Percentiles rank a stretch among this genome's conserved stretches.
Conservation (phyloP, 2,329 filamentous ascomycete genomes). For the Cryoendolithus antarcticus region DNA sequence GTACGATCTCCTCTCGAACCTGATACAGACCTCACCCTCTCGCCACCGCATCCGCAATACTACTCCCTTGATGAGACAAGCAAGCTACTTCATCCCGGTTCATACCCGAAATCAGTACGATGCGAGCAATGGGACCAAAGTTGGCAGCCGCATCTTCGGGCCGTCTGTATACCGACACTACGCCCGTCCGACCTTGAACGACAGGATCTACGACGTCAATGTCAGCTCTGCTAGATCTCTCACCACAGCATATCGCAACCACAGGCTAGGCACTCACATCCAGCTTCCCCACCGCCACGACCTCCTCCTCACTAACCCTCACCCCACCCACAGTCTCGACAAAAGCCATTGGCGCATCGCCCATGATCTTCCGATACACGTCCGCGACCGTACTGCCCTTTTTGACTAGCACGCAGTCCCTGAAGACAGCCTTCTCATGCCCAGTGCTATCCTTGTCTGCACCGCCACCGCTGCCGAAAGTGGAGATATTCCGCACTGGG, state of each 20-base stretch:
- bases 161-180: slow-evolving; percentile 9
- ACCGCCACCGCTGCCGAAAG: slow-evolving; percentile 52
- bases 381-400: slow-evolving; percentile 80
- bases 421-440: slow-evolving; percentile 53
- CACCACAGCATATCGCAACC: no score
- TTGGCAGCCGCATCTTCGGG: no score
- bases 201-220: slow-evolving; percentile 52
- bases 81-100: no score
- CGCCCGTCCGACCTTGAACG: slow-evolving; percentile 72
- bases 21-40: no score
- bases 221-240: neutral
- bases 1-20: no score
- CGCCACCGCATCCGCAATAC: no score
- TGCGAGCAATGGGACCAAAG: no score
- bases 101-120: no score
- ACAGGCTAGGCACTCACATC: slow-evolving; percentile 66
- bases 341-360: slow-evolving; percentile 87
- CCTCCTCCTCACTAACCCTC: slow-evolving; percentile 78
- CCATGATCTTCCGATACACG: slow-evolving; percentile 88
- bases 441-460: slow-evolving; percentile 45
- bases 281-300: slow-evolving; percentile 81
- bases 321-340: slow-evolving; percentile 79
- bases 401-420: slow-evolving; percentile 89
- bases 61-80: no score
- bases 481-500: slow-evolving; percentile 76